Base-by-base conservation (phyloP, 768 basidiomycete genomes). In the Auriscalpium vulgare region DNA sequence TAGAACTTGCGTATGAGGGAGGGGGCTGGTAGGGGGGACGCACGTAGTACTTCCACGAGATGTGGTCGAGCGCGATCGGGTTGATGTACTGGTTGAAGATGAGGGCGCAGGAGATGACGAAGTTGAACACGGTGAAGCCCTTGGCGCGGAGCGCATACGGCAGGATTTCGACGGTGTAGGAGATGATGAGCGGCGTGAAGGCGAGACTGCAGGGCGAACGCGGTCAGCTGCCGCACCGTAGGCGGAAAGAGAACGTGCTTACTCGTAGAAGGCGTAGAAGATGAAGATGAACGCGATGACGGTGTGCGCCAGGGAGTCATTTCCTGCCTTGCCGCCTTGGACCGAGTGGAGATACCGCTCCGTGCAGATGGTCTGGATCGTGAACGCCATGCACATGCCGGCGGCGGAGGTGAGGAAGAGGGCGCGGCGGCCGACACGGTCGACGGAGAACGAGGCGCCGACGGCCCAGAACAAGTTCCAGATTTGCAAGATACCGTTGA, bases 31-130 rank as follows among this genome's bases (percentile, higher is more conserved):
- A 19, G 23, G n/a, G 4, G 19, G 11, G 7, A 71, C 78, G 52
- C 54, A 82, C 78, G 67, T 88, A 88, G 75, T 89, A 91, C 66
- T 84, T 88, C 89, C 89, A 91, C 54, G 66, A 73, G 50, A 91
- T 72, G 38, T 66, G 56, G 6, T 76, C 75, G 45, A 91, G 74
- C 37, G 87, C 88, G 67, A 90, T 79, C 37, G 89, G 91, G 74
- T 92, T 92, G 68, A 85, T 82, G 65, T 91, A 90, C 71, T 91
- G 90, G 68, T 91, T 92, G 72, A 95, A 90, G 69, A 95, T 88
- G 62, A 93, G 82, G 7, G 90, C 79, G 54, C 86, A 62, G 11
- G 88, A 89, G 67, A 90, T 81, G 56, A 80, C 72, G 67, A 93
- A 87, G 71, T 82, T 87, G 77, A 92, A 89, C 54, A 92, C 65